A percentile compares a stretch with the other conserved stretches of the same genome.
These are phyloP conservation scores for Astragalus membranaceus DNA, from an alignment of 306 rosid species.

Conservation along the genomic window DNA sequence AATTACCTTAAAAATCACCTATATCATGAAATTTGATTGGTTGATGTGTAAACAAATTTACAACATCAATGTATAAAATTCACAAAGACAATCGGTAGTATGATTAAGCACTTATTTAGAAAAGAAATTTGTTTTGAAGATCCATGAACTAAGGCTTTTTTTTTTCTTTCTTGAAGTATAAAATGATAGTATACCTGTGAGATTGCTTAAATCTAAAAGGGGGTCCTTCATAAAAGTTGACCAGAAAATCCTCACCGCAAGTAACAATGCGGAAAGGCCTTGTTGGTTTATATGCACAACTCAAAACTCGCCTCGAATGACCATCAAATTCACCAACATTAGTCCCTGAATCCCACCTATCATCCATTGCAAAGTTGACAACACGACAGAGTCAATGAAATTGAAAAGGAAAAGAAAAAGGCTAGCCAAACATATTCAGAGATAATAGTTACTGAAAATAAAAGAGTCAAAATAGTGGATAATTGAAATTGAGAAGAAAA, in stretches of 20 bases:
- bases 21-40: too few relatives aligned
- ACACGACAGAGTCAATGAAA: neutral
- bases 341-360: slow-evolving; percentile 94
- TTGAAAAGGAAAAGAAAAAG: neutral
- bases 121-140: neutral
- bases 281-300: slow-evolving; percentile 92
- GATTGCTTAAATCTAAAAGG: slow-evolving; percentile 92
- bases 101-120: neutral
- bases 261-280: slow-evolving; percentile 89
- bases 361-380: neutral
- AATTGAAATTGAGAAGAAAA: neutral
- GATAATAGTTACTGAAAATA: neutral
- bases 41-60: too few relatives aligned
- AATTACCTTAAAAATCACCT: too few relatives aligned
- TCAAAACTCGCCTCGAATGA: slow-evolving; percentile 80
- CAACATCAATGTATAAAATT: too few relatives aligned
- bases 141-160: neutral
- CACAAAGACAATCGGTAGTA: neutral
- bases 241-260: slow-evolving; percentile 87
- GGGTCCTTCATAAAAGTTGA: slow-evolving; percentile 92
- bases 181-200: slow-evolving; percentile 44
- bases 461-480: neutral
- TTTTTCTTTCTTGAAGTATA: neutral
- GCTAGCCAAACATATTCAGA: neutral
- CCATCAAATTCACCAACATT: slow-evolving; percentile 98